Conservation (phyloP, 768 basidiomycete genomes). For the Psilocybe subaeruginosa region DNA sequence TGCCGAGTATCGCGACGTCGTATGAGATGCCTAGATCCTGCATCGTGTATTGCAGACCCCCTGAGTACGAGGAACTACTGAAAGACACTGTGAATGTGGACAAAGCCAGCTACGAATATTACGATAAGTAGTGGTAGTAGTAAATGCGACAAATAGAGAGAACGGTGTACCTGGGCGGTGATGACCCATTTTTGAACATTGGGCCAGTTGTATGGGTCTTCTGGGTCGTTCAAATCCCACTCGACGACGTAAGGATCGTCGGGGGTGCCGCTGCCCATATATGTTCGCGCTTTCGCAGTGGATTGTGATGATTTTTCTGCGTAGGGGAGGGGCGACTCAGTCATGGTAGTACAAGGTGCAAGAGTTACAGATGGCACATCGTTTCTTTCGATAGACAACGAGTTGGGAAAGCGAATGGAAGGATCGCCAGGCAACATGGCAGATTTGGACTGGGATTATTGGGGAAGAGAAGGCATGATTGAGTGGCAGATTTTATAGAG, state of each 20-base stretch:
- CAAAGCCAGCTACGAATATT: conserved; percentile 41
- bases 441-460: background rate
- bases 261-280: conserved; percentile 48
- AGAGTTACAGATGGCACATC: background rate
- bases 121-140: background rate
- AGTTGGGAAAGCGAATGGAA: conserved; percentile 4
- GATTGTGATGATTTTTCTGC: conserved; percentile 14
- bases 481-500: conserved; percentile 14
- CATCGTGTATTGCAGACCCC: conserved; percentile 48
- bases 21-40: conserved; percentile 50
- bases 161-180: conserved; percentile 47
- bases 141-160: background rate
- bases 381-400: background rate
- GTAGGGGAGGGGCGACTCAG: conserved; percentile 1
- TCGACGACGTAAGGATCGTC: conserved; percentile 57
- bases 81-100: conserved; percentile 63
- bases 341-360: background rate
- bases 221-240: conserved; percentile 52
- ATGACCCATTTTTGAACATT: conserved; percentile 52
- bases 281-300: conserved; percentile 23
- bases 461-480: conserved; percentile 1
- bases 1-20: conserved; percentile 57
- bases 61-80: conserved; percentile 59
- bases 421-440: background rate
- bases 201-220: conserved; percentile 62